phyloP scores from a whole-genome alignment of 2,329 filamentous ascomycete species.

The Penicillium sp. region DNA sequence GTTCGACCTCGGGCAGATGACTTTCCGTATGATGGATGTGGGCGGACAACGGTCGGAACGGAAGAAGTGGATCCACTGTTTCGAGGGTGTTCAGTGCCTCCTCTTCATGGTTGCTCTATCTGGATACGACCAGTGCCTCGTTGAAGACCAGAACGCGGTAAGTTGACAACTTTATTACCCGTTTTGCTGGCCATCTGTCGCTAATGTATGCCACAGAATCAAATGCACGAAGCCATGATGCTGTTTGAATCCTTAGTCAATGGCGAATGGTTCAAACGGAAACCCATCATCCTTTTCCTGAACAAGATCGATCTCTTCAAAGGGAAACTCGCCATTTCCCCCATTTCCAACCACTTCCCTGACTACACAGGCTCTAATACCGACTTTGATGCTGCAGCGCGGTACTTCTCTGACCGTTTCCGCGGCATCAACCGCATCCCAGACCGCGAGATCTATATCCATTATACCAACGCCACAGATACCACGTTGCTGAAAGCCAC shows the following conservation, averaged over 20 bases:
- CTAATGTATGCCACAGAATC: constrained; percentile 54
- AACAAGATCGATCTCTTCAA: constrained; percentile 87
- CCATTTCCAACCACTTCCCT: constrained; percentile 69
- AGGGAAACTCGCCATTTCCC: constrained; percentile 65
- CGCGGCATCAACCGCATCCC: constrained; percentile 64
- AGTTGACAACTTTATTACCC: constrained; percentile 36
- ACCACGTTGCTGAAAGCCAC: constrained; percentile 78
- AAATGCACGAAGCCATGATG: constrained; percentile 88
- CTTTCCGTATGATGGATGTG: constrained; percentile 95
- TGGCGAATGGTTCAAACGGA: constrained; percentile 79
- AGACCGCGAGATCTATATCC: constrained; percentile 54
- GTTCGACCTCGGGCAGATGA: constrained; percentile 85
- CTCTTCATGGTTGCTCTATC: constrained; percentile 93
- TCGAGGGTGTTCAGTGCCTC: constrained; percentile 87
- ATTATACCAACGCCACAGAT: constrained; percentile 57
- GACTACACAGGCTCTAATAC: constrained; percentile 68
- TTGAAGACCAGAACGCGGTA: constrained; percentile 94
- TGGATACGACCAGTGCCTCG: constrained; percentile 91
- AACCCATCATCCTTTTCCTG: constrained; percentile 75
- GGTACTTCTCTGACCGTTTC: constrained; percentile 80
- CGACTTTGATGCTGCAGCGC: constrained; percentile 68
- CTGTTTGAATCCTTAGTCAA: constrained; percentile 81
- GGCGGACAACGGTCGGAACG: constrained; percentile 87
- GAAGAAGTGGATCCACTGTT: constrained; percentile 97
- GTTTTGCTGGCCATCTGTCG: background rate